These are phyloP conservation scores for Gracilaria domingensis DNA, from an alignment of 23 red algal species.

Conservation along the genomic window DNA sequence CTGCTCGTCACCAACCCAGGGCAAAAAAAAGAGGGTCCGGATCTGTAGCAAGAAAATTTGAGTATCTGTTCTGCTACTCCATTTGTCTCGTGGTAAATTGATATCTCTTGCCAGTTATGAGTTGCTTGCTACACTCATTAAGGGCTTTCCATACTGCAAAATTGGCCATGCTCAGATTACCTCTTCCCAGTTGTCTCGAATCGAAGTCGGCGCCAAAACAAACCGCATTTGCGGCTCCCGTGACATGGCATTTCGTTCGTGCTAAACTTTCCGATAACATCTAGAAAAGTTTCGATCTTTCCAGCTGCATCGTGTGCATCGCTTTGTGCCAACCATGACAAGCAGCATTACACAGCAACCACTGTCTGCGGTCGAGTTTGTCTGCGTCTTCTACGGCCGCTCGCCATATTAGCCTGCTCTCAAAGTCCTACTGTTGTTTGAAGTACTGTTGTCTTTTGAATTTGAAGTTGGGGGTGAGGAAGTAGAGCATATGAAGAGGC, in stretches of 20 bases:
- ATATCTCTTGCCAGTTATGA: too few relatives aligned
- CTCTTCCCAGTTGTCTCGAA: slow-evolving; percentile 3
- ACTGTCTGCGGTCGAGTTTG: background rate
- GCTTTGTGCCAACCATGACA: slow-evolving; percentile 6
- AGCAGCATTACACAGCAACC: slow-evolving; percentile 56
- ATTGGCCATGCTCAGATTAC: background rate
- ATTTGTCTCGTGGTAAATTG: too few relatives aligned
- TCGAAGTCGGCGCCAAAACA: slow-evolving; percentile 35
- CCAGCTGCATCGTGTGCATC: background rate
- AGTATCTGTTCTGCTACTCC: too few relatives aligned
- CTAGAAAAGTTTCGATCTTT: slow-evolving; percentile 17
- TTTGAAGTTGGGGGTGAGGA: slow-evolving; percentile 82
- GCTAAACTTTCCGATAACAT: background rate
- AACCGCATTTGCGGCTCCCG: background rate
- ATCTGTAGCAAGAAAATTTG: too few relatives aligned
- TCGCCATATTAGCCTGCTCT: background rate
- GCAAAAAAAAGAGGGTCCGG: too few relatives aligned
- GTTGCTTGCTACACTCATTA: too few relatives aligned
- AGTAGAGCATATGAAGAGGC: slow-evolving; percentile 95
- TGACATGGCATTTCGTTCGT: too few relatives aligned
- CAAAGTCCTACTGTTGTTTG: background rate
- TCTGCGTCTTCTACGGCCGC: background rate
- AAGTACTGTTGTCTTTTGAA: slow-evolving; percentile 20
- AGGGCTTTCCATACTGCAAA: too few relatives aligned
- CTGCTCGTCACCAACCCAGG: too few relatives aligned